Evolutionary conservation across 2,329 filamentous ascomycete genomes (phyloP).

Genomic region (Stenocarpella maydis): DNA sequence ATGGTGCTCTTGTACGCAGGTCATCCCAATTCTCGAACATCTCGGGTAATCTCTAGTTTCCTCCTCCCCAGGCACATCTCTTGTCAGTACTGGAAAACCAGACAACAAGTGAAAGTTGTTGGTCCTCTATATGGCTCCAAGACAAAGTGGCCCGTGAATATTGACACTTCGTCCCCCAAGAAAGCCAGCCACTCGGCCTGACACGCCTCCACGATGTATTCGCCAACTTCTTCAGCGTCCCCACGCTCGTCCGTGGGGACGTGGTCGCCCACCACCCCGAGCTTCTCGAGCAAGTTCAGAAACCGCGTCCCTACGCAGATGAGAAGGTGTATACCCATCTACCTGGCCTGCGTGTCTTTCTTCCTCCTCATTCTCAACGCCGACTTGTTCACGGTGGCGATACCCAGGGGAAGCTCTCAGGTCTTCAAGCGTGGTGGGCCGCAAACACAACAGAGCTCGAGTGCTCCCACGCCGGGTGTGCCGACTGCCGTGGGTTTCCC

Average conservation of each 20-base stretch:
- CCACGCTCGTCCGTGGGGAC: constrained; percentile 37
- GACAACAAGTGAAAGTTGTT: neutral
- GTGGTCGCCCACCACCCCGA: constrained; percentile 38
- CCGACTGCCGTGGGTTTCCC: constrained; percentile 53
- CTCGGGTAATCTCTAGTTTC: constrained; percentile 2
- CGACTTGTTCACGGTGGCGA: constrained; percentile 45
- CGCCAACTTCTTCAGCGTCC: constrained; percentile 29
- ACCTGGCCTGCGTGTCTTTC: constrained; percentile 52
- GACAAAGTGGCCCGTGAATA: neutral
- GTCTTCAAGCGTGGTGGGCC: constrained; percentile 40
- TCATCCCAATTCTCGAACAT: constrained; percentile 21
- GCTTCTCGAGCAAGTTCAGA: constrained; percentile 41
- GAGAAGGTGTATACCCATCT: constrained; percentile 56
- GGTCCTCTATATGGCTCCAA: neutral
- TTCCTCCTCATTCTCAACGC: constrained; percentile 57
- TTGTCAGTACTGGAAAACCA: neutral
- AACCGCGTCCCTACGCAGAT: constrained; percentile 46
- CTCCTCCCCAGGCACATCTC: neutral
- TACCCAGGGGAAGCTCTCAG: constrained; percentile 30
- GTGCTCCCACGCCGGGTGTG: constrained; percentile 36
- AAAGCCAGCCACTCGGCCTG: constrained; percentile 3
- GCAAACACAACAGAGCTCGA: constrained; percentile 33
- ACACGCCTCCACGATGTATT: constrained; percentile 31
- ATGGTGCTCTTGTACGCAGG: constrained; percentile 19
- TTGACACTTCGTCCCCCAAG: constrained; percentile 13